phyloP scores from a whole-genome alignment of 2,329 filamentous ascomycete species.

The Achaetomium macrosporum region DNA sequence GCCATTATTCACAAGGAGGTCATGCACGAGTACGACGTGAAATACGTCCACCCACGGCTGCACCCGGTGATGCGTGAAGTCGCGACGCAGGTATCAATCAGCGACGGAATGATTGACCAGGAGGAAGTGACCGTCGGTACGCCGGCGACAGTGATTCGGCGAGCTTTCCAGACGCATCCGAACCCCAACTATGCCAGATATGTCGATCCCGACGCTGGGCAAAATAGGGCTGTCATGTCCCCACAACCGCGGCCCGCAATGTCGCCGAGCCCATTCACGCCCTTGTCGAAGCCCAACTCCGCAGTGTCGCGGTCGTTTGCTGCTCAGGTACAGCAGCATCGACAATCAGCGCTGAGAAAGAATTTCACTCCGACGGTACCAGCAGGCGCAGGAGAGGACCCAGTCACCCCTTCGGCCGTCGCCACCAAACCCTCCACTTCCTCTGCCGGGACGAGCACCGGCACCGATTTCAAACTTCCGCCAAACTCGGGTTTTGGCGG shows the following conservation, averaged over 20 bases:
- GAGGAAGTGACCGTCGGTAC: slow-evolving; percentile 46
- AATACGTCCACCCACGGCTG: slow-evolving; percentile 87
- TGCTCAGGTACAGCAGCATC: slow-evolving; percentile 15
- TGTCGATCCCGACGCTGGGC: slow-evolving; percentile 56
- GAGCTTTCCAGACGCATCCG: slow-evolving; percentile 72
- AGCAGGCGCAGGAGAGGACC: neutral
- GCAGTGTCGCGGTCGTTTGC: slow-evolving; percentile 7
- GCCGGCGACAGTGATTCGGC: slow-evolving; percentile 59
- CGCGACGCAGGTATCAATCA: slow-evolving; percentile 65
- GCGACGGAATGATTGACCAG: slow-evolving; percentile 37
- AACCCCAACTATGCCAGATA: slow-evolving; percentile 75
- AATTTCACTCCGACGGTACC: slow-evolving; percentile 17
- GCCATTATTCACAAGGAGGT: slow-evolving; percentile 85
- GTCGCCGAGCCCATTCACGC: slow-evolving; percentile 41
- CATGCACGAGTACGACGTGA: slow-evolving; percentile 90
- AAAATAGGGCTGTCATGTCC: slow-evolving; percentile 34
- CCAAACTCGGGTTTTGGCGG: slow-evolving; percentile 50
- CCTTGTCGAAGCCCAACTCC: slow-evolving; percentile 24
- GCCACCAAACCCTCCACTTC: slow-evolving; percentile 24
- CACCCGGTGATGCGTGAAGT: slow-evolving; percentile 73
- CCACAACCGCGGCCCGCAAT: slow-evolving; percentile 32
- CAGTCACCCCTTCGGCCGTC: slow-evolving; percentile 11
- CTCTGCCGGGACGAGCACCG: slow-evolving; percentile 18
- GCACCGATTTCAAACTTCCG: slow-evolving; percentile 1
- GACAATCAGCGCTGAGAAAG: slow-evolving; percentile 15